Evolutionary conservation across 2,329 filamentous ascomycete genomes (phyloP), one percentile per base, ranked within the genome.

Genomic region (Pseudonectria foliicola): DNA sequence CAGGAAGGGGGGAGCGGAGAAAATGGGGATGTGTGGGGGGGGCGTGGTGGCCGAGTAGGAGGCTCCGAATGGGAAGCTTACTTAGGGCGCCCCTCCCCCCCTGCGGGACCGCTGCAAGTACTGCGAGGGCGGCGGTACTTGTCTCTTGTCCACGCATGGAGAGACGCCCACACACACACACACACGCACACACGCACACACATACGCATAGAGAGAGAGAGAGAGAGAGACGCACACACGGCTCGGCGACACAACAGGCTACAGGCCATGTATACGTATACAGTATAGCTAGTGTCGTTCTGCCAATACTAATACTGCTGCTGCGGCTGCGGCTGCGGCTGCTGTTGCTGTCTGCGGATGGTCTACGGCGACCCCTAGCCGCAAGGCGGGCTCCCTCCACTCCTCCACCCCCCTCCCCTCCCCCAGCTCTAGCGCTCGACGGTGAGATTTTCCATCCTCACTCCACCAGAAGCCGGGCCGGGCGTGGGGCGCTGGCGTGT

Each of bases 401-500:
- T 12, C 23, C 13, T 27, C 15, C 39, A 25, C 44, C 23, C 29
- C 42, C 45, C 45, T 16, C 48, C 48, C 48, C 48, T 47, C 49
- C 35, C 39, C 32, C 31, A 21, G 24, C 34, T 37, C 15, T 46
- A 21, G 43, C 38, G 48, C 42, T 49, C 36, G 39, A 50, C 41
- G 45, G 48, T 50, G 48, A 50, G 48, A 45, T 45, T 47, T 49
- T 45, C 29, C 29, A 11, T 29, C 21, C 33, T 29, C 33, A 29
- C 33, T 24, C 33, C 27, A 27, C 27, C 26, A 33, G 28, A 13
- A 45, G 49, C 39, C 49, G 49, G 44, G 49, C 32, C 31, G 26
- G 27, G 37, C 44, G 49, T 55, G 55, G 54, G 52, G 56, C 54
- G 46, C 43, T 55, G 45, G 39, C 44, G 44, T 42, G 39, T 39